Evolutionary conservation across 257 asterid species (phyloP).

Genomic region (Agastache rugosa): DNA sequence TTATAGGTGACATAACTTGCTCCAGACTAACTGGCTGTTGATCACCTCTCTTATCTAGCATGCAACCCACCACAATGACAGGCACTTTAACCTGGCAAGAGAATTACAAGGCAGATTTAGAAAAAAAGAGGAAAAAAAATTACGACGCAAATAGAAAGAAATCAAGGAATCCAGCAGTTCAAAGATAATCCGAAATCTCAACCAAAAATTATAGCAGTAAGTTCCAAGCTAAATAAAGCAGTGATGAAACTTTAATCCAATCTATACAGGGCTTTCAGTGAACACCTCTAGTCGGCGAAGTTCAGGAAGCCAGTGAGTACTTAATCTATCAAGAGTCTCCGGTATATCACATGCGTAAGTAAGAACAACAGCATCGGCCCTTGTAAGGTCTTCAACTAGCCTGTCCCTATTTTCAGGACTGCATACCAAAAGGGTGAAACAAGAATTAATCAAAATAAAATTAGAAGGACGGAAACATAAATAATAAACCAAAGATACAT

Average conservation of each 20-base stretch:
- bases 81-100: conserved; percentile 83
- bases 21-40: conserved; percentile 77
- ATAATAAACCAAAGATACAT: conserved; percentile 9
- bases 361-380: conserved; percentile 90
- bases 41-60: conserved; percentile 89
- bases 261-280: conserved; percentile 28
- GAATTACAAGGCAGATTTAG: background rate
- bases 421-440: conserved; percentile 39
- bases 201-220: background rate
- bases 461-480: conserved; percentile 6
- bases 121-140: background rate
- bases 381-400: conserved; percentile 77
- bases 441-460: background rate
- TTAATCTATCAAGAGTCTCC: conserved; percentile 83
- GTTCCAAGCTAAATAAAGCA: conserved; percentile 25
- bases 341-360: conserved; percentile 95
- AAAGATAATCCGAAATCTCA: conserved; percentile 13
- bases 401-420: conserved; percentile 74
- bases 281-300: conserved; percentile 87
- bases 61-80: conserved; percentile 97
- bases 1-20: conserved; percentile 96
- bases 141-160: conserved; percentile 1
- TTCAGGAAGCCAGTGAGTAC: conserved; percentile 99
- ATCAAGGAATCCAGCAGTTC: conserved; percentile 4
- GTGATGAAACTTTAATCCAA: conserved; percentile 25